Conservation (phyloP, 257 asterid genomes). For the Ophiorrhiza pumila region DNA sequence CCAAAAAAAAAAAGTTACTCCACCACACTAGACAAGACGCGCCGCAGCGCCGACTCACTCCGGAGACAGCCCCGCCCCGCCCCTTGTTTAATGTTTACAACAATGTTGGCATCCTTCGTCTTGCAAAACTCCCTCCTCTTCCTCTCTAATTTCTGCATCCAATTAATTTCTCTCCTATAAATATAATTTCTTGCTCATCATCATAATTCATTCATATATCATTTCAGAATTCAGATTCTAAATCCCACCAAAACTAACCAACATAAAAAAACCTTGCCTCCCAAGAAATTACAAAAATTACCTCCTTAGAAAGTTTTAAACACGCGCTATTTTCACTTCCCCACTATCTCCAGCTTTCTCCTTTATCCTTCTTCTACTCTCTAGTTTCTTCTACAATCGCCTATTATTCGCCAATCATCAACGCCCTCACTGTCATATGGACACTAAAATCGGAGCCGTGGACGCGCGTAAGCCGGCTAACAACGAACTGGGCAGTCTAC, state of each 20-base stretch:
- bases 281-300: too few relatives aligned
- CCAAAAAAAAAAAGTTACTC: too few relatives aligned
- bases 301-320: too few relatives aligned
- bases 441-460: constrained; percentile 49
- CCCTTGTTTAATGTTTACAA: too few relatives aligned
- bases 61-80: too few relatives aligned
- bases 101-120: too few relatives aligned
- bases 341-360: background rate
- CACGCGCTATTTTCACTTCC: background rate
- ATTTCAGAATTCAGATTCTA: background rate
- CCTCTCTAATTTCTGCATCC: too few relatives aligned
- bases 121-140: too few relatives aligned
- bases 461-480: constrained; percentile 39
- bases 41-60: too few relatives aligned
- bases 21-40: too few relatives aligned
- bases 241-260: background rate
- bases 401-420: background rate
- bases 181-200: background rate
- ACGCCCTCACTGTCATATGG: constrained; percentile 31
- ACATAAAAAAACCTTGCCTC: background rate
- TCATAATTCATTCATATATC: background rate
- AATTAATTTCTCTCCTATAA: constrained; percentile 2
- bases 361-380: background rate
- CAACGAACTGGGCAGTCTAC: constrained; percentile 40
- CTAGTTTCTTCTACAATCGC: background rate